Percentiles rank a stretch among this genome's conserved stretches.
Conservation (phyloP, 2,329 filamentous ascomycete species). For the Teratosphaeria zuluensis region DNA sequence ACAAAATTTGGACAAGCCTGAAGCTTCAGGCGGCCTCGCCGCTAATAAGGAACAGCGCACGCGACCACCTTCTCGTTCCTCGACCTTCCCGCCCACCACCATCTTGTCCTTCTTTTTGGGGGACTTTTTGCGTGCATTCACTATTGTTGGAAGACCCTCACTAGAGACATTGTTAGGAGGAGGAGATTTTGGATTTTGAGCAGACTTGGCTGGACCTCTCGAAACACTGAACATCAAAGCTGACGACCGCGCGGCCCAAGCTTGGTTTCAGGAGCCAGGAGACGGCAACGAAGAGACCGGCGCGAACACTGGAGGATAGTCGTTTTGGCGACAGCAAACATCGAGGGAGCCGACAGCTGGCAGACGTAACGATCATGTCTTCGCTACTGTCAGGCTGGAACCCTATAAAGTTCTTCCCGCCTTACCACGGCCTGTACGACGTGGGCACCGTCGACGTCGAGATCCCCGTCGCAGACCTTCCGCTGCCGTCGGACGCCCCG, state of each 20-base stretch:
- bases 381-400: conserved; percentile 42
- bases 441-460: conserved; percentile 76
- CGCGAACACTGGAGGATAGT: neutral
- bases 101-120: neutral
- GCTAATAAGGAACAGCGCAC: neutral
- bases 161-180: neutral
- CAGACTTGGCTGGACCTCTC: neutral
- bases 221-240: neutral
- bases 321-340: neutral
- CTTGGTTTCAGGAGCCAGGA: neutral
- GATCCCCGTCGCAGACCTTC: conserved; percentile 53
- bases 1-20: neutral
- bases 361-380: conserved; percentile 20
- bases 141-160: neutral
- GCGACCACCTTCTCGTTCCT: neutral
- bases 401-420: conserved; percentile 62
- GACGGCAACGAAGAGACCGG: neutral
- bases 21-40: neutral
- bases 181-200: neutral
- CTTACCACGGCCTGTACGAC: conserved; percentile 66
- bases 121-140: neutral
- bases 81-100: neutral
- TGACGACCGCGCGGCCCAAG: neutral
- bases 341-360: neutral
- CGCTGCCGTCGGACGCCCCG: conserved; percentile 46